phyloP scores from a whole-genome alignment of 1,284 basidiomycete genomes.

The Neonothopanus nambi region DNA sequence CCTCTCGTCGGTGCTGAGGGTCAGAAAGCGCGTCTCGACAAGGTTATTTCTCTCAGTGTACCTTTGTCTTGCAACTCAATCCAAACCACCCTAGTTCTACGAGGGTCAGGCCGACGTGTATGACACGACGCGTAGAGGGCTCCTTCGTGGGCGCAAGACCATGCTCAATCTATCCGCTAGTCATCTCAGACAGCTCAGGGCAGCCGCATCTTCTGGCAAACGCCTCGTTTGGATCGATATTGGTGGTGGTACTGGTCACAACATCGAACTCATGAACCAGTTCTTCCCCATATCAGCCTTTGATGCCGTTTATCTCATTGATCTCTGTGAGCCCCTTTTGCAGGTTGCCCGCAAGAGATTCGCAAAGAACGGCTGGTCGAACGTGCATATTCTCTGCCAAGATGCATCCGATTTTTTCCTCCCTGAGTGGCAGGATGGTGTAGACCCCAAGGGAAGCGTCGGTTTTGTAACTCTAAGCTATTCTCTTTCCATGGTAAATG shows the following conservation, averaged over 20 bases:
- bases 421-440: constrained; percentile 56
- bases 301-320: constrained; percentile 75
- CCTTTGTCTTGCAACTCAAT: background rate
- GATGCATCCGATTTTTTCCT: constrained; percentile 74
- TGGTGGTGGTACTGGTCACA: constrained; percentile 83
- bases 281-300: constrained; percentile 66
- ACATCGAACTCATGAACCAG: constrained; percentile 82
- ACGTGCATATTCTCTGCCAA: constrained; percentile 75
- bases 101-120: constrained; percentile 71
- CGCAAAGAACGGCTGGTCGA: constrained; percentile 69
- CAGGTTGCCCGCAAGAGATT: constrained; percentile 74
- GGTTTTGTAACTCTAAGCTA: constrained; percentile 72
- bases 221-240: constrained; percentile 81
- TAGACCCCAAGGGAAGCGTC: constrained; percentile 55
- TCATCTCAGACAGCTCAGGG: constrained; percentile 56
- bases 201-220: constrained; percentile 38
- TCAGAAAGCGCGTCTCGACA: constrained; percentile 39
- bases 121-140: constrained; percentile 58
- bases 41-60: constrained; percentile 29
- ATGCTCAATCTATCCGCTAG: constrained; percentile 72
- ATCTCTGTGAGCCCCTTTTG: constrained; percentile 76
- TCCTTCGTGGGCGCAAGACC: constrained; percentile 70
- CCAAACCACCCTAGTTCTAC: constrained; percentile 51
- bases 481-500: constrained; percentile 67
- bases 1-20: constrained; percentile 36